phyloP scores from a whole-genome alignment of 495 filamentous ascomycete genomes.

The Talaromyces adpressus region DNA sequence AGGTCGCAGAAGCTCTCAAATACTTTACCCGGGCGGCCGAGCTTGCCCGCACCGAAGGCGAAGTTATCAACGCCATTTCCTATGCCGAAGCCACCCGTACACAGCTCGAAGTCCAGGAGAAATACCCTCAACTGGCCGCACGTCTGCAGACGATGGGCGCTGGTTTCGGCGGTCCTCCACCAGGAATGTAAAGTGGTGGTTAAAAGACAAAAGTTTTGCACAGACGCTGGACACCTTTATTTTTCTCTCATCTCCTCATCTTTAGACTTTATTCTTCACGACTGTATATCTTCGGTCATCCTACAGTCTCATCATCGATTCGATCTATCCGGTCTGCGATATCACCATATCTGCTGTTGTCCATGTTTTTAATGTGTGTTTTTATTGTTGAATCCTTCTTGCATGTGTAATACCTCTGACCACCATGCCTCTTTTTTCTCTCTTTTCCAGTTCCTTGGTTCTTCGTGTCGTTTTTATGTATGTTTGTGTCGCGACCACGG shows the following conservation, averaged over 20 bases:
- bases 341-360: not conserved
- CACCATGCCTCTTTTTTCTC: not conserved
- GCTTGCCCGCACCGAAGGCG: conserved; percentile 89
- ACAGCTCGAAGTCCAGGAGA: conserved; percentile 95
- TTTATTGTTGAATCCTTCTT: not conserved
- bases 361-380: not conserved
- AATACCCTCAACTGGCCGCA: conserved; percentile 88
- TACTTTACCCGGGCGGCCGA: conserved; percentile 97
- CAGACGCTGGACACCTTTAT: not conserved
- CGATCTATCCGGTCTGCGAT: not conserved
- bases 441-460: not conserved
- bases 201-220: not conserved
- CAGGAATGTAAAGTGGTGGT: conserved; percentile 25
- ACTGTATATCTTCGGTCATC: not conserved
- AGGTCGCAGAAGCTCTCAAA: conserved; percentile 88
- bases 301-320: not conserved
- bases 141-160: conserved; percentile 72
- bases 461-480: not conserved
- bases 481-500: not conserved
- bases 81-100: conserved; percentile 97
- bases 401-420: not conserved
- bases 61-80: conserved; percentile 91
- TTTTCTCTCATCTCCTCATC: not conserved
- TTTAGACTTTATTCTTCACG: not conserved
- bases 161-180: conserved; percentile 27